Percentiles rank a stretch among this genome's conserved stretches.
phyloP scores from a whole-genome alignment of 106 monocot species.

The Dactylorhiza incarnata region DNA sequence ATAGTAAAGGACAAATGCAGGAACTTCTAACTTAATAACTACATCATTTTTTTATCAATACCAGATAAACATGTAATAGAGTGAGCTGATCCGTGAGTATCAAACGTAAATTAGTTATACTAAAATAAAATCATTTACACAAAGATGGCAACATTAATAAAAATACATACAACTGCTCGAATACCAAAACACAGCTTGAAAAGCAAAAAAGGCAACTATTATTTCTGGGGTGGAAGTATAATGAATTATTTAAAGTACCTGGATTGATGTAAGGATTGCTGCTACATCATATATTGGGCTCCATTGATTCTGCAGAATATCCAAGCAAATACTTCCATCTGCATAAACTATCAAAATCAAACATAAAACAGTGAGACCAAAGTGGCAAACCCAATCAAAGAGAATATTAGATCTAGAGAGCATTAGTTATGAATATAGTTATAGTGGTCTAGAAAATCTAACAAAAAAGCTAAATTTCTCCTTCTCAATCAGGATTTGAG shows the following conservation, averaged over 20 bases:
- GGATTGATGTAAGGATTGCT: conserved; percentile 13
- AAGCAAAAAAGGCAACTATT: background rate
- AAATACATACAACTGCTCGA: background rate
- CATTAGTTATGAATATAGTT: background rate
- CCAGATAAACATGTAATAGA: too few species aligned
- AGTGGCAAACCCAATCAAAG: background rate
- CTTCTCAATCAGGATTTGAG: background rate
- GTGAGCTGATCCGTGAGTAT: too few species aligned
- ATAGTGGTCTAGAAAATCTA: background rate
- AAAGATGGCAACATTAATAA: background rate
- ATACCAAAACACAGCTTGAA: background rate
- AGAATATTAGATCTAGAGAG: background rate
- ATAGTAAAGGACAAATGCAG: too few species aligned
- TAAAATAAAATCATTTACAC: background rate
- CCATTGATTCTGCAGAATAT: conserved; percentile 16
- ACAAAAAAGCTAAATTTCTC: background rate
- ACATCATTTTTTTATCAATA: too few species aligned
- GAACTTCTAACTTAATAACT: too few species aligned
- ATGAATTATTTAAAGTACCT: background rate
- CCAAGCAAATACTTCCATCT: conserved; percentile 16
- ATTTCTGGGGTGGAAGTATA: background rate
- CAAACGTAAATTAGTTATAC: too few species aligned
- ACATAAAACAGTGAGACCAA: background rate
- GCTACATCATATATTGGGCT: conserved; percentile 16
- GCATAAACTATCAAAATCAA: conserved; percentile 8